These are phyloP conservation scores for Penstemon newberryi DNA, from an alignment of 257 asterid species.

Conservation along the genomic window DNA sequence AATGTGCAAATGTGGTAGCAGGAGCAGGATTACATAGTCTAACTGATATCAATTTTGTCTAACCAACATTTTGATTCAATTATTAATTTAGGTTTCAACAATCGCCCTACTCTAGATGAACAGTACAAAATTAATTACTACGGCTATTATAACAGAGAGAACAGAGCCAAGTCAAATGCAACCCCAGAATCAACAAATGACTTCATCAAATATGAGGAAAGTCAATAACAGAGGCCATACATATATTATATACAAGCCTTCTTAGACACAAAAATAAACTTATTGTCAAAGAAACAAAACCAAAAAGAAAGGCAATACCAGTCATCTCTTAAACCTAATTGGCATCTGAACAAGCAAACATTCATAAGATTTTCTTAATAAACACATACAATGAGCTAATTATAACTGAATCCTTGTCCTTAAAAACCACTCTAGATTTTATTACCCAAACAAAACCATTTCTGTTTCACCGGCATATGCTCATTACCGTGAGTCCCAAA, in stretches of 20 bases:
- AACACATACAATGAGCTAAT: constrained; percentile 28
- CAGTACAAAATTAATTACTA: no score
- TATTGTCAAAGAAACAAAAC: constrained; percentile 17
- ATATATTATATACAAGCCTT: constrained; percentile 18
- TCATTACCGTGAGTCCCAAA: constrained; percentile 18
- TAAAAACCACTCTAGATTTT: constrained; percentile 30
- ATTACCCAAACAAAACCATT: constrained; percentile 29
- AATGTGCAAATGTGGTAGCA: no score
- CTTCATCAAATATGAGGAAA: background rate
- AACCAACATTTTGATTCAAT: no score
- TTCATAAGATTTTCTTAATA: constrained; percentile 29
- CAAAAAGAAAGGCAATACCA: constrained; percentile 16
- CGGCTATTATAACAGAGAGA: no score
- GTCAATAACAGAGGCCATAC: background rate
- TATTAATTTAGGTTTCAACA: no score
- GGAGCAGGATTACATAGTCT: no score
- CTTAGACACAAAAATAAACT: constrained; percentile 12
- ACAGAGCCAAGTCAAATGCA: no score
- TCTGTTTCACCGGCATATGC: constrained; percentile 34
- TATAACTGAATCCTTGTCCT: constrained; percentile 18
- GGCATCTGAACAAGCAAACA: constrained; percentile 35
- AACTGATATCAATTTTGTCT: no score
- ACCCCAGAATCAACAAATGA: no score
- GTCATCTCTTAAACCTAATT: constrained; percentile 26
- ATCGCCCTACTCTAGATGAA: no score